Evolutionary conservation across 2,329 filamentous ascomycete genomes (phyloP).

Genomic region (Fusarium pseudocircinatum): DNA sequence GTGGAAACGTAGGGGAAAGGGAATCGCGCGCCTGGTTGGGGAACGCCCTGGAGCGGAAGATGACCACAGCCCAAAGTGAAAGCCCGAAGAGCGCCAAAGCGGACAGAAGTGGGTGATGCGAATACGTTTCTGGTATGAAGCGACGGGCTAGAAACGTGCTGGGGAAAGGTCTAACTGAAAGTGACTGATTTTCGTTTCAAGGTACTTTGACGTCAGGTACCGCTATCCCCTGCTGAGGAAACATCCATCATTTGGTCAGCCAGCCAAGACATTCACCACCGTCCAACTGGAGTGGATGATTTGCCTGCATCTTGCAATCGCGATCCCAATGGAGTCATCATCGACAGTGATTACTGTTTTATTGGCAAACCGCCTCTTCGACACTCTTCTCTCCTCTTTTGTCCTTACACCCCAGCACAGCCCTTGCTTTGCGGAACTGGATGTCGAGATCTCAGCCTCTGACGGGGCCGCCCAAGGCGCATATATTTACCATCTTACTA

Average conservation of each 20-base stretch:
- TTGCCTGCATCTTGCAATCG: constrained; percentile 23
- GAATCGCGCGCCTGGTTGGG: constrained; percentile 37
- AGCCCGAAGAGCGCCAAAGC: constrained; percentile 36
- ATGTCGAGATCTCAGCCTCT: background rate
- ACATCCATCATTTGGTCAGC: constrained; percentile 22
- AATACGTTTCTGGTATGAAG: constrained; percentile 43
- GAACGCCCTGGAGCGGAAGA: constrained; percentile 16
- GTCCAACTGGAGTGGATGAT: constrained; percentile 8
- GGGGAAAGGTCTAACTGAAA: constrained; percentile 34
- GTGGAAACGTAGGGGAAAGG: constrained; percentile 26
- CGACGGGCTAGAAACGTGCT: constrained; percentile 36
- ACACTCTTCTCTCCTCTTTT: background rate
- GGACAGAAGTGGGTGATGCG: constrained; percentile 41
- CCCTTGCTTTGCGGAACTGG: background rate
- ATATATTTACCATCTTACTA: background rate
- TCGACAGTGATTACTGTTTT: constrained; percentile 3
- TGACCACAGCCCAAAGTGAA: constrained; percentile 35
- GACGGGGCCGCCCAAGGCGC: constrained; percentile 5
- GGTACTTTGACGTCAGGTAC: constrained; percentile 27
- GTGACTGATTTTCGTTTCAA: constrained; percentile 35
- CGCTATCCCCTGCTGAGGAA: constrained; percentile 16
- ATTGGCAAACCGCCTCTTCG: constrained; percentile 9
- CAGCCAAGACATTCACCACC: constrained; percentile 9
- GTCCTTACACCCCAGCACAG: background rate
- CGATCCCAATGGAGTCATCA: constrained; percentile 24